Base-by-base conservation (phyloP, 1,284 basidiomycete genomes). In the Ganoderma multipileum region DNA sequence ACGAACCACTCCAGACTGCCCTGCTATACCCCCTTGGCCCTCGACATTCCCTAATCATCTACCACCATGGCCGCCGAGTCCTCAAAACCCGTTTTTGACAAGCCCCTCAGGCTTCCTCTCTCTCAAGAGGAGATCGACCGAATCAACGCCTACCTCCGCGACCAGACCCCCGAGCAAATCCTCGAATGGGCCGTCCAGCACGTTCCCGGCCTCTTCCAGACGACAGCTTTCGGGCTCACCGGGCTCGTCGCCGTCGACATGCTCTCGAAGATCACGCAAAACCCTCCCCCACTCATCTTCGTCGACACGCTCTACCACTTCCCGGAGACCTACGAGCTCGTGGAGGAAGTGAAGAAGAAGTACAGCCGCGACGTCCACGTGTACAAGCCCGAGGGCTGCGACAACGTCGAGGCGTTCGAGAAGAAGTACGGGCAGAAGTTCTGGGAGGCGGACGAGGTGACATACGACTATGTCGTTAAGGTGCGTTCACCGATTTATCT, bases 281-380 rank as follows among this genome's bases (percentile, higher is more conserved):
- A 81, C 3, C 86, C 89, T 0, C 93, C 93, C 0, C 90, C 91
- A 1, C 85, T 94, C 23, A 96, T 98, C 81, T 98, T 98, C 83
- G 83, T 98, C 78, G 97, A 99, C 83, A 99, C 97, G 0, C 87
- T 99, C 12, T 97, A 99, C 80, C 98, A 99, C 84, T 99, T 99
- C 81, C 84, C 87, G 2, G 95, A 98, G 83, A 99, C 97, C 6
- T 89, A 97, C 74, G 90, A 92, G 71, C 89, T 99, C 55, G 93
- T 97, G 2, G 87, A 92, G 65, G 90, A 91, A 42, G 94, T 96
- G 14, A 90, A 92, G 76, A 81, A 86, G 75, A 90, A 86, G 73
- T 99, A 99, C 80, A 82, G 85, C 33, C 85, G 91, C 30, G 85
- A 88, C 2, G 84, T 99, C 52, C 87, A 93, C 79, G 87, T 93